Percentiles rank a stretch among this genome's conserved stretches.
Conservation (phyloP, 768 basidiomycete species). For the Leccinum subgranulosum region DNA sequence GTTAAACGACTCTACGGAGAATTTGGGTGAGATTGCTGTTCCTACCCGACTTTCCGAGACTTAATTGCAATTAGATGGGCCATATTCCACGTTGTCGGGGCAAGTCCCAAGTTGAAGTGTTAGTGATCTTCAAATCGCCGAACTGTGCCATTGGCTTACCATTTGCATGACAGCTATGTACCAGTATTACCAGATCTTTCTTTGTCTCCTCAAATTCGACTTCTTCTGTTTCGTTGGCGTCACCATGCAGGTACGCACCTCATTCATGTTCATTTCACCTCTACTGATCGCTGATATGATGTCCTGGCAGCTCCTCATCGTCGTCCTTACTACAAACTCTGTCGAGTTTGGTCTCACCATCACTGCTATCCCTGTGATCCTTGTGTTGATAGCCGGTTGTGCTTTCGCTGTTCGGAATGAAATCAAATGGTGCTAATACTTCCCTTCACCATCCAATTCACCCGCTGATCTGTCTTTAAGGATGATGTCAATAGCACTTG, state of each 20-base stretch:
- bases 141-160: background rate
- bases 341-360: conserved; percentile 83
- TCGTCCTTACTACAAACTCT: conserved; percentile 60
- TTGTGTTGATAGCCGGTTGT: conserved; percentile 61
- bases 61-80: conserved; percentile 60
- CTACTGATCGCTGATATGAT: background rate
- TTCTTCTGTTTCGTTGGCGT: conserved; percentile 87
- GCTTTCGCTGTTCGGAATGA: conserved; percentile 75
- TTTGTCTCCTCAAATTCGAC: conserved; percentile 87
- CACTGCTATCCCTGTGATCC: conserved; percentile 77
- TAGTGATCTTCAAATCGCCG: conserved; percentile 20
- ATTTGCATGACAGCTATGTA: conserved; percentile 64
- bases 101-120: conserved; percentile 85
- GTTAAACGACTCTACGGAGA: conserved; percentile 71
- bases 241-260: conserved; percentile 73
- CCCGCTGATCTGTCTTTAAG: conserved; percentile 22
- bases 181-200: conserved; percentile 83
- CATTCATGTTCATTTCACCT: background rate
- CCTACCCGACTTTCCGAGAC: background rate
- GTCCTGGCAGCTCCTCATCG: conserved; percentile 63
- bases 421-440: conserved; percentile 62
- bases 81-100: conserved; percentile 86
- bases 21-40: conserved; percentile 61
- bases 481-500: conserved; percentile 70
- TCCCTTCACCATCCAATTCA: background rate